Conservation (phyloP, 495 filamentous ascomycete species). For the Neurospora sp. region DNA sequence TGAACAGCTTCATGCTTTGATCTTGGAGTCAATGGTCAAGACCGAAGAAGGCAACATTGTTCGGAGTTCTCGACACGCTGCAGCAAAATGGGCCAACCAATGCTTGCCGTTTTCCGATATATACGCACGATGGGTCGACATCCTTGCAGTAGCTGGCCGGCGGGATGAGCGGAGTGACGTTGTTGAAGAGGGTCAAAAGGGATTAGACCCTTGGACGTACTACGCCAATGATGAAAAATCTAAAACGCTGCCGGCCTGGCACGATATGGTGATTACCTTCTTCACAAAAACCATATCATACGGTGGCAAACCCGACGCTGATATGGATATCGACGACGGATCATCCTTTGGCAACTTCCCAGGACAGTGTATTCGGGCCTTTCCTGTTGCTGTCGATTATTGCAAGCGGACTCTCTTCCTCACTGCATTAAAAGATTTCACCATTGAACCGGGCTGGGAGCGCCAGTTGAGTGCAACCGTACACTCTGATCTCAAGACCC, state of each 20-base stretch:
- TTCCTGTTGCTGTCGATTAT: constrained; percentile 56
- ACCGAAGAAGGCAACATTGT: constrained; percentile 41
- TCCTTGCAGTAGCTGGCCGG: constrained; percentile 62
- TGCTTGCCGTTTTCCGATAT: constrained; percentile 73
- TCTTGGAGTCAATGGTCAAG: constrained; percentile 57
- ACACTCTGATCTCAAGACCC: constrained; percentile 50
- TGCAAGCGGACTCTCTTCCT: constrained; percentile 65
- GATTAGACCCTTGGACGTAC: constrained; percentile 52
- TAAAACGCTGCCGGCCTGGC: constrained; percentile 36
- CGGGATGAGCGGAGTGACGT: constrained; percentile 65
- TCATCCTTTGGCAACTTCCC: constrained; percentile 33
- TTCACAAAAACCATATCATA: constrained; percentile 29
- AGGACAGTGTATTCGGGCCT: constrained; percentile 39
- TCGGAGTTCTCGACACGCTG: constrained; percentile 65
- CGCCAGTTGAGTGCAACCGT: constrained; percentile 61
- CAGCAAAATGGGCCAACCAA: constrained; percentile 84
- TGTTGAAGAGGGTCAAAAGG: constrained; percentile 81
- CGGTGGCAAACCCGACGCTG: not conserved
- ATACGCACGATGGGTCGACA: constrained; percentile 75
- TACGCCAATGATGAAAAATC: constrained; percentile 27
- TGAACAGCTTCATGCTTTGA: constrained; percentile 36
- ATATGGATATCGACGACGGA: constrained; percentile 24
- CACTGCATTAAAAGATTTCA: constrained; percentile 53
- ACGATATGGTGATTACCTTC: constrained; percentile 31
- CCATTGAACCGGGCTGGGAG: constrained; percentile 77